Evolutionary conservation across 2,329 filamentous ascomycete species (phyloP).

Genomic region (Pestalotiopsis sp.): DNA sequence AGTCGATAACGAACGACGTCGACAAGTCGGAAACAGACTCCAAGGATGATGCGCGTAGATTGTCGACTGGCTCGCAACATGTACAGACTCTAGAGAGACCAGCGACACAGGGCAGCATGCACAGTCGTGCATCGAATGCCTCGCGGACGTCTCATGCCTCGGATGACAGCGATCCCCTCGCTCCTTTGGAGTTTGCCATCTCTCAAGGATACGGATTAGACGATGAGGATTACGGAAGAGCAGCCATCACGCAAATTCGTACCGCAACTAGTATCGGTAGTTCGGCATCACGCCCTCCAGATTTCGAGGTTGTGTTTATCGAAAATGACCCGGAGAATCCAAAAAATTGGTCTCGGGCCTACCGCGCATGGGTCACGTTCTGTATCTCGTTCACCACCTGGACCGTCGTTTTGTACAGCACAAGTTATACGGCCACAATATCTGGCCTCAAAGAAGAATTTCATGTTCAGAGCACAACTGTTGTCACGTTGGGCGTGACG

Average conservation of each 20-base stretch:
- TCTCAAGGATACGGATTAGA: conserved; percentile 24
- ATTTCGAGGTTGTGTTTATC: conserved; percentile 75
- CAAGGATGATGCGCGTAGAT: not conserved
- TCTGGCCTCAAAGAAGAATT: conserved; percentile 71
- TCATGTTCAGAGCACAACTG: conserved; percentile 52
- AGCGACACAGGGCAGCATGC: not conserved
- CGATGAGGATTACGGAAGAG: conserved; percentile 38
- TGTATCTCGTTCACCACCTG: conserved; percentile 48
- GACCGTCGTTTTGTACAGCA: conserved; percentile 71
- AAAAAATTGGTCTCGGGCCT: conserved; percentile 64
- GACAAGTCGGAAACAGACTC: not conserved
- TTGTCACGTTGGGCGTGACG: conserved; percentile 76
- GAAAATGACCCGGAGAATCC: conserved; percentile 66
- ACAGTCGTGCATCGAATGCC: not conserved
- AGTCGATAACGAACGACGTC: not conserved
- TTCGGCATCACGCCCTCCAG: conserved; percentile 47
- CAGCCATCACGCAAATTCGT: conserved; percentile 46
- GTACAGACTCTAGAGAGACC: not conserved
- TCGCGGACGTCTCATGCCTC: conserved; percentile 21
- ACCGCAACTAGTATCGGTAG: conserved; percentile 45
- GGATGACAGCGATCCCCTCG: conserved; percentile 25
- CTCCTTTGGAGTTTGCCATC: conserved; percentile 26
- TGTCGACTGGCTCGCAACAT: not conserved
- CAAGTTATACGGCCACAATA: conserved; percentile 74
- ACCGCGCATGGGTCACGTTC: conserved; percentile 43